These are phyloP conservation scores for Trametes sp. DNA, from an alignment of 1,284 basidiomycete genomes.

Conservation along the genomic window DNA sequence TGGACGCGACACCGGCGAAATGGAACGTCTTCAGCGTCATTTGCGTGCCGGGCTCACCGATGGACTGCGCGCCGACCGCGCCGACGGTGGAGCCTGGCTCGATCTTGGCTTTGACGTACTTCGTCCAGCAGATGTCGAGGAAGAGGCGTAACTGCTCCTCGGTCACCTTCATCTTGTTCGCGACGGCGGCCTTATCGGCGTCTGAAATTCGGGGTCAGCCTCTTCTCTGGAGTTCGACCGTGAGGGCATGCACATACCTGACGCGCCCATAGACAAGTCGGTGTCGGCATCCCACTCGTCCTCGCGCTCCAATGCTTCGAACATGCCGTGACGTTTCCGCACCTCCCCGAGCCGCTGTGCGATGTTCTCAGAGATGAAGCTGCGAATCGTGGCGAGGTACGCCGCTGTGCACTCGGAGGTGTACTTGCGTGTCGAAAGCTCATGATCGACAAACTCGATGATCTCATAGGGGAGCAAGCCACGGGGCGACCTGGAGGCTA, in stretches of 20 bases:
- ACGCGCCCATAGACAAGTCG: conserved; percentile 80
- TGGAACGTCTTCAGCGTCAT: conserved; percentile 99
- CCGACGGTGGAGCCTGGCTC: conserved; percentile 98
- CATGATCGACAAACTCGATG: conserved; percentile 72
- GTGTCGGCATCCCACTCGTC: conserved; percentile 83
- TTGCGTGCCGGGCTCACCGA: conserved; percentile 99
- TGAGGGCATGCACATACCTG: conserved; percentile 52
- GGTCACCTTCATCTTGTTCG: conserved; percentile 93
- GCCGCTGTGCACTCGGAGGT: conserved; percentile 76
- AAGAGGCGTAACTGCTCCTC: conserved; percentile 82
- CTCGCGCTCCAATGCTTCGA: conserved; percentile 78
- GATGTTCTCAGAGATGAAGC: conserved; percentile 78
- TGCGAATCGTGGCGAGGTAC: conserved; percentile 80
- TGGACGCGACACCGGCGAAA: conserved; percentile 99
- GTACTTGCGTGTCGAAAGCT: conserved; percentile 69
- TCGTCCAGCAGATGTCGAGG: conserved; percentile 88
- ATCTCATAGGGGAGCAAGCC: conserved; percentile 92
- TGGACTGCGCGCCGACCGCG: conserved; percentile 98
- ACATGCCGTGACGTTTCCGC: conserved; percentile 85
- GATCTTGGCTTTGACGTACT: conserved; percentile 93
- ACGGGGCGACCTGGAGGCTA: conserved; percentile 62
- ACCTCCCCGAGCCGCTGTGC: conserved; percentile 73
- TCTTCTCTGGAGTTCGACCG: too few relatives aligned
- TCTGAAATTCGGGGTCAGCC: too few relatives aligned
- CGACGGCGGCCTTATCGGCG: conserved; percentile 75